Percentiles rank a stretch among this genome's conserved stretches.
phyloP scores from a whole-genome alignment of 75 land plant genomes.

The Sequoiadendron giganteum region DNA sequence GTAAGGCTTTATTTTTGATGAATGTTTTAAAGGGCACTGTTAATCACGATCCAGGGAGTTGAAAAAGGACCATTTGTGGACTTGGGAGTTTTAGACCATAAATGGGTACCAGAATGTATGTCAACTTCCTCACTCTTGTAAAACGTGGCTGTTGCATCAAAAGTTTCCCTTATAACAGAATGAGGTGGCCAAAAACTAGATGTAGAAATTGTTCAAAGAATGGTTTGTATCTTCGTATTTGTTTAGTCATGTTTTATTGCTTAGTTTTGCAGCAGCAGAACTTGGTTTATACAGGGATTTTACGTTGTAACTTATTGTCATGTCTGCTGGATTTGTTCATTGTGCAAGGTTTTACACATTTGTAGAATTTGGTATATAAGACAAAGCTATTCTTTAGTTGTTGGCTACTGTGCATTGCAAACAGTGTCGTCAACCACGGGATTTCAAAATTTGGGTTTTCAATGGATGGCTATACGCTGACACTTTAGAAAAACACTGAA shows the following conservation, averaged over 20 bases:
- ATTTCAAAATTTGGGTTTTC: background rate
- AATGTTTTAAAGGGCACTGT: constrained; percentile 18
- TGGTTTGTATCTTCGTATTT: background rate
- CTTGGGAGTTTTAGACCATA: background rate
- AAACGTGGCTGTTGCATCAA: background rate
- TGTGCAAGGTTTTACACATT: background rate
- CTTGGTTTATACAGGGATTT: background rate
- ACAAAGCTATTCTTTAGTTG: background rate
- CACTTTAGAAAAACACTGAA: background rate
- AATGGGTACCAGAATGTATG: background rate
- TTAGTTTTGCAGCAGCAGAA: background rate
- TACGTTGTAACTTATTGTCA: too few species aligned
- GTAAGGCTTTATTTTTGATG: constrained; percentile 49
- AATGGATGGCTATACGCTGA: background rate
- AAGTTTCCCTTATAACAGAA: background rate
- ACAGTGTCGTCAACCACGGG: background rate
- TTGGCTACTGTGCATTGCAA: background rate
- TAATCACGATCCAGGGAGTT: background rate
- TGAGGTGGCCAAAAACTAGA: background rate
- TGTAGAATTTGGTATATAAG: background rate
- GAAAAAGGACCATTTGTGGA: background rate
- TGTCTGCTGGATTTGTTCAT: background rate
- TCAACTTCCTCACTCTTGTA: background rate
- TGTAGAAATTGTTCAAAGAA: background rate
- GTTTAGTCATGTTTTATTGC: background rate